phyloP scores from a whole-genome alignment of 176 grass and related monocot species.

The Rhynchospora tenuis region DNA sequence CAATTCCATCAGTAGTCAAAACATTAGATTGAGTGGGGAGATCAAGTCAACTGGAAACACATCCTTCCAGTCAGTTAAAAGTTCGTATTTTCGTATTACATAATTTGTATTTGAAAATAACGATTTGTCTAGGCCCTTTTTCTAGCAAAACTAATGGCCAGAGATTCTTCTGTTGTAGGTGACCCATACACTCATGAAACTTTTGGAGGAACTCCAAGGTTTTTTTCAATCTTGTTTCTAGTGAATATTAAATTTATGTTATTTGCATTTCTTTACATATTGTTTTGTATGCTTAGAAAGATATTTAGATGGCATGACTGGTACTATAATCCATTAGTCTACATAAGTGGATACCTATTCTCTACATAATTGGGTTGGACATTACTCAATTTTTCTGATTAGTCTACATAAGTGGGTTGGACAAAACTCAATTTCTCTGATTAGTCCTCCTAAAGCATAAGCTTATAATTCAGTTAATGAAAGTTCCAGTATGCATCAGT shows the following conservation, averaged over 20 bases:
- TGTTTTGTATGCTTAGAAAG: background rate
- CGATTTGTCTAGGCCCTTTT: background rate
- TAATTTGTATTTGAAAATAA: conserved; percentile 2
- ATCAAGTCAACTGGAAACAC: conserved; percentile 16
- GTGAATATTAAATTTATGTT: background rate
- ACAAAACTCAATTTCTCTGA: background rate
- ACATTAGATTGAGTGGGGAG: conserved; percentile 17
- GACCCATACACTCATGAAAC: conserved; percentile 18
- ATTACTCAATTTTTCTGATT: background rate
- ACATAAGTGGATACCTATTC: background rate
- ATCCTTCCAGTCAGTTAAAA: conserved; percentile 36
- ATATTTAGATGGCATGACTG: background rate
- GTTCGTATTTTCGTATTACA: conserved; percentile 20
- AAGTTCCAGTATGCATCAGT: background rate
- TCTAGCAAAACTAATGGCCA: background rate
- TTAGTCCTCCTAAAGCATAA: background rate
- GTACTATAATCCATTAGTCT: background rate
- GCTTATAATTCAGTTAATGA: background rate
- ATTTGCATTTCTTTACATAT: background rate
- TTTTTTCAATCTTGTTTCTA: background rate
- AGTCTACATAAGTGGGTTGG: background rate
- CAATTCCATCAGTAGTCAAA: conserved; percentile 16
- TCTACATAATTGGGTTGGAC: background rate
- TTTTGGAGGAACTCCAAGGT: conserved; percentile 5
- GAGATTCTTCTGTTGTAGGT: conserved; percentile 33